Evolutionary conservation across 129 eudicot genomes (phyloP), one percentile per base, ranked within the genome.

Genomic region (Scalesia atractyloides): DNA sequence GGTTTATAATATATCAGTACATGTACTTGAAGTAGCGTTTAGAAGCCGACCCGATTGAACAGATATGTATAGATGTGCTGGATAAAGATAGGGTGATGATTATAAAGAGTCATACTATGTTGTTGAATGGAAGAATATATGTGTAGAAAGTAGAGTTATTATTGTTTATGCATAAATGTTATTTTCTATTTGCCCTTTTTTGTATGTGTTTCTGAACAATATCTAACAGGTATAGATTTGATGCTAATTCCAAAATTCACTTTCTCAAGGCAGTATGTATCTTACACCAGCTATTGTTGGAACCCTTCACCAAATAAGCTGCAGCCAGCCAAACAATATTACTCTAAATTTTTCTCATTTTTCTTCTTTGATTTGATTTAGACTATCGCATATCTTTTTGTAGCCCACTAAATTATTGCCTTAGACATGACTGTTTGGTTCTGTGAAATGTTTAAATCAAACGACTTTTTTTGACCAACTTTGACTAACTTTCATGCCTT

Each of bases 31-130:
- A 70, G 77, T 53, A 64, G 72, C 82, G 63, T 63, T 78, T 78
- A 20, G 82, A 71, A 78, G 61, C 73, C 82, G 77, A 78, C 77
- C 77, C 66, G 82, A 78, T 78, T 78, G 82, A 62, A 78, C 77
- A 70, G 64, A 71, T 50, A 70, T 69, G 70, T 62, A 63, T 70
- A 62, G 50, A 77, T 77, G 72, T 77, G 77, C 64, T 30, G 61
- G 73, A 51, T 52, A 78, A 78, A 70, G 82, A 47, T 70, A 43
- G 66, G 49, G 16, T 71, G 66, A 71, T 77, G 58, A 62, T 46
- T 20, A 78, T 70, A 70, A 66, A 63, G 5, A 54, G 77, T 22
- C 77, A 70, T 78, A 78, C 82, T 78, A 78, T 78, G 82, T 78
- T 78, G 77, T 78, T 78, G 60, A 51, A 70, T 70, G 77, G 61